phyloP scores from a whole-genome alignment of 345 rosid genomes.

The Gossypium ekmanianum region DNA sequence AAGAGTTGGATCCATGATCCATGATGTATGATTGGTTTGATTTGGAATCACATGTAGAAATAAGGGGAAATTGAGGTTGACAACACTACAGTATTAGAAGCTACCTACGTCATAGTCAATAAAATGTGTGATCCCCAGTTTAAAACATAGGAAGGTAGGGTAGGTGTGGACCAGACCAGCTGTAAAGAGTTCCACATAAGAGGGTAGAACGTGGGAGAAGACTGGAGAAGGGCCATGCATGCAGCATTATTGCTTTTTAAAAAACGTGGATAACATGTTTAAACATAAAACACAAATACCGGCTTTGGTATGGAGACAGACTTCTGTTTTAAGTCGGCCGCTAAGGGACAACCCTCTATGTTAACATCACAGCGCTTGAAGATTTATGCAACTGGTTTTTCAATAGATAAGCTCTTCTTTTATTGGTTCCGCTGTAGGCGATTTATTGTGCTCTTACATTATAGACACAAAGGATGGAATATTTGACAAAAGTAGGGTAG shows the following conservation, averaged over 20 bases:
- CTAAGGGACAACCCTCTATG: neutral
- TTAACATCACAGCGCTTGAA: neutral
- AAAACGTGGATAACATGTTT: slow-evolving; percentile 8
- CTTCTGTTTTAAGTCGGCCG: neutral
- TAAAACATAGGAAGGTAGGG: neutral
- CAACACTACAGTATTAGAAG: neutral
- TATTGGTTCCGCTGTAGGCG: too few species aligned
- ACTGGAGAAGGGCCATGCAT: neutral
- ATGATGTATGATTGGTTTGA: too few species aligned
- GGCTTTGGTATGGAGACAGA: neutral
- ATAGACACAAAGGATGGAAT: too few species aligned
- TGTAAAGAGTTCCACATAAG: neutral
- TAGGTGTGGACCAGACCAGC: neutral
- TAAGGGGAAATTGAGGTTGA: neutral
- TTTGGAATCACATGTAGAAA: too few species aligned
- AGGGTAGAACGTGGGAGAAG: neutral
- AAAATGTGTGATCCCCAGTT: neutral
- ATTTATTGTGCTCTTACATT: too few species aligned
- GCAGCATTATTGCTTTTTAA: neutral
- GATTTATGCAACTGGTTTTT: too few species aligned
- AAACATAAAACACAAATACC: neutral
- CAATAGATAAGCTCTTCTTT: too few species aligned
- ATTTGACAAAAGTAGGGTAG: too few species aligned
- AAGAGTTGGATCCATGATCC: too few species aligned
- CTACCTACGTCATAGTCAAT: neutral